Evolutionary conservation across 2,329 filamentous ascomycete genomes (phyloP).

Genomic region (Penicillium thymicola): DNA sequence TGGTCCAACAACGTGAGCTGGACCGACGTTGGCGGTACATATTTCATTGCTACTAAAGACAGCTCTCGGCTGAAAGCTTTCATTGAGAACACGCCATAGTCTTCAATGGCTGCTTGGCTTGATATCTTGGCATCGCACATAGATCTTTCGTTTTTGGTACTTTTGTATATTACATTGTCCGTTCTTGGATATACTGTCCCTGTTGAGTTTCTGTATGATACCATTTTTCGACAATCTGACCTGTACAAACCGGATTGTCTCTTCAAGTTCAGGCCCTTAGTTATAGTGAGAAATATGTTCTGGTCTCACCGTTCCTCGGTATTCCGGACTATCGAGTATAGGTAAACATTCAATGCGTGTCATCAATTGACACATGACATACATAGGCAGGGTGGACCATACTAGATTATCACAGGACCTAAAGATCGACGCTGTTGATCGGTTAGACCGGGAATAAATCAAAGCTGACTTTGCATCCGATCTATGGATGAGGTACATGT

Average conservation of each 20-base stretch:
- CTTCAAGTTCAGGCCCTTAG: background rate
- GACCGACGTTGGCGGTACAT: constrained; percentile 79
- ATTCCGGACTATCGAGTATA: background rate
- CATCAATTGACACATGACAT: background rate
- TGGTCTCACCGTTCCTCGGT: background rate
- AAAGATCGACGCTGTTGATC: too few species aligned
- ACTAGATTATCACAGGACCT: too few species aligned
- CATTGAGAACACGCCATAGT: constrained; percentile 36
- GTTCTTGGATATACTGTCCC: constrained; percentile 18
- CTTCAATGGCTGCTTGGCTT: background rate
- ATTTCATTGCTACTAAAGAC: constrained; percentile 84
- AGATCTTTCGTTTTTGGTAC: constrained; percentile 6
- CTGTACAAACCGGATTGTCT: background rate
- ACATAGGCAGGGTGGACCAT: background rate
- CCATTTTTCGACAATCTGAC: constrained; percentile 8
- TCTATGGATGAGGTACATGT: too few species aligned
- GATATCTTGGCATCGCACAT: constrained; percentile 3
- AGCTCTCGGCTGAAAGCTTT: constrained; percentile 52
- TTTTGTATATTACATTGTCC: constrained; percentile 20
- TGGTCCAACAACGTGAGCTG: constrained; percentile 76
- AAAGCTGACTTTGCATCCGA: too few species aligned
- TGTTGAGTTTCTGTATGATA: constrained; percentile 18
- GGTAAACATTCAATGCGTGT: background rate
- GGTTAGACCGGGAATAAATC: too few species aligned
- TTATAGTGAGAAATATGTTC: too few species aligned